phyloP scores from a whole-genome alignment of 371 early-diverging fungal genomes.

The Zychaea mexicana region DNA sequence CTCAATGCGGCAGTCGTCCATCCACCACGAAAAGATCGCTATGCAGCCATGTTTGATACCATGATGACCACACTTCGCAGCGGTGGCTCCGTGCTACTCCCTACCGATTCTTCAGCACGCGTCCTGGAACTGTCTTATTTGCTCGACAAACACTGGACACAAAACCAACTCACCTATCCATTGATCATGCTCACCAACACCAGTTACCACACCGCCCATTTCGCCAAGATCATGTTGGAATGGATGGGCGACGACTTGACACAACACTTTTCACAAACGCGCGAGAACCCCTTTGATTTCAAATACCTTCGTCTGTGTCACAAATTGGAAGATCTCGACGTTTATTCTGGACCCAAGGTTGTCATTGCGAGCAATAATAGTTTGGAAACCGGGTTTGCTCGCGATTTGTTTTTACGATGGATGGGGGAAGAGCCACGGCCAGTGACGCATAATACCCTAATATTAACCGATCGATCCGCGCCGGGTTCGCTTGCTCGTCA shows the following conservation, averaged over 20 bases:
- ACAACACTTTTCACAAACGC: slow-evolving; percentile 66
- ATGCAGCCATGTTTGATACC: slow-evolving; percentile 72
- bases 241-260: slow-evolving; percentile 94
- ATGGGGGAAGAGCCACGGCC: slow-evolving; percentile 28
- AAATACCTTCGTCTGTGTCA: slow-evolving; percentile 73
- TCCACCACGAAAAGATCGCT: slow-evolving; percentile 75
- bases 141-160: slow-evolving; percentile 86
- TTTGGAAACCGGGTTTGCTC: slow-evolving; percentile 81
- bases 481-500: slow-evolving; percentile 73
- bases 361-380: slow-evolving; percentile 81
- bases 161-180: slow-evolving; percentile 66
- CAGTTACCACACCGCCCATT: slow-evolving; percentile 74
- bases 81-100: slow-evolving; percentile 87
- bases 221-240: slow-evolving; percentile 90
- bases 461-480: slow-evolving; percentile 79
- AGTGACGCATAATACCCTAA: slow-evolving; percentile 56
- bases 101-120: slow-evolving; percentile 88
- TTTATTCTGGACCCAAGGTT: slow-evolving; percentile 75
- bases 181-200: slow-evolving; percentile 80
- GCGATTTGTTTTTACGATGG: slow-evolving; percentile 80
- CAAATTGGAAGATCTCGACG: slow-evolving; percentile 72
- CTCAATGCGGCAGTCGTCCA: slow-evolving; percentile 74
- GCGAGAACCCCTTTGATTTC: slow-evolving; percentile 91
- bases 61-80: slow-evolving; percentile 61
- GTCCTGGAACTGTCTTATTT: slow-evolving; percentile 91